Percentiles rank a stretch among this genome's conserved stretches.
Evolutionary conservation across 1,284 basidiomycete genomes (phyloP).

Genomic region (Ceratobasidium sp.): DNA sequence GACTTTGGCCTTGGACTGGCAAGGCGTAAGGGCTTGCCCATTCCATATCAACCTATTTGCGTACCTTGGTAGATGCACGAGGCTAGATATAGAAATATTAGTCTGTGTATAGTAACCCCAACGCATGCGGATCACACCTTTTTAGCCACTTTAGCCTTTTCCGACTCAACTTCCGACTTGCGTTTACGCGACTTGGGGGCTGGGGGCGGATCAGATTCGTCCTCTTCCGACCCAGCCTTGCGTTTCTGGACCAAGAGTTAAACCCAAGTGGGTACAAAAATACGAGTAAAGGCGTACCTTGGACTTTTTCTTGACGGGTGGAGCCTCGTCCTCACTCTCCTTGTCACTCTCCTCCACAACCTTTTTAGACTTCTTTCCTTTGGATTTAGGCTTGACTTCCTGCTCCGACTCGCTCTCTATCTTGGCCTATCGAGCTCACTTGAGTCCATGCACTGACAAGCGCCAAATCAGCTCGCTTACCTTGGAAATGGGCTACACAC

Average conservation of each 20-base stretch:
- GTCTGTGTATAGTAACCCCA: not conserved
- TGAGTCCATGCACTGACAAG: too few relatives aligned
- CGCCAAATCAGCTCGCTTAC: too few relatives aligned
- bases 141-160: constrained; percentile 10
- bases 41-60: not conserved
- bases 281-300: constrained; percentile 3
- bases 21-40: not conserved
- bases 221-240: not conserved
- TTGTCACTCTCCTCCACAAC: not conserved
- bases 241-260: not conserved
- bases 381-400: not conserved
- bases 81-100: constrained; percentile 11
- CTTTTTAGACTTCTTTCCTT: not conserved
- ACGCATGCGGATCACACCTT: constrained; percentile 2
- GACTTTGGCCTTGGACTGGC: constrained; percentile 14
- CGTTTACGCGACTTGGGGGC: constrained; percentile 8
- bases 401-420: not conserved
- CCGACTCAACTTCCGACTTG: constrained; percentile 15
- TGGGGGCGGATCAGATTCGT: not conserved
- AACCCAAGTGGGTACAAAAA: not conserved
- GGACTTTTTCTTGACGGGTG: not conserved
- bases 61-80: constrained; percentile 31
- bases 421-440: too few relatives aligned
- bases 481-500: too few relatives aligned
- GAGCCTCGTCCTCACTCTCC: not conserved